Conservation (phyloP, 768 basidiomycete species). For the Tephrocybe sp. region DNA sequence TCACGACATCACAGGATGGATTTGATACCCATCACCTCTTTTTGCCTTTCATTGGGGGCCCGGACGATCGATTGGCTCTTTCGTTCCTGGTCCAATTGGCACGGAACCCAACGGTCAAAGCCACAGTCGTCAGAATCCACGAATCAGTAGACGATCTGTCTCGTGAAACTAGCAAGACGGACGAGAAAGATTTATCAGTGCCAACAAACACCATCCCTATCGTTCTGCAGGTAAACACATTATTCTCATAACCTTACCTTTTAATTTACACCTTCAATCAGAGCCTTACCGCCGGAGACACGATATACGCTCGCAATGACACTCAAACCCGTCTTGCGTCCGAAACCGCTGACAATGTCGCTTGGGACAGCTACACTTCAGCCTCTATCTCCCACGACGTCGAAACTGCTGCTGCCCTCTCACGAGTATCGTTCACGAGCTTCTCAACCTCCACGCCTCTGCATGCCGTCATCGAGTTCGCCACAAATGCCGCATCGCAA, state of each 20-base stretch:
- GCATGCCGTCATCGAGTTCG: constrained; percentile 50
- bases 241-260: neutral
- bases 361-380: constrained; percentile 69
- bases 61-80: constrained; percentile 88
- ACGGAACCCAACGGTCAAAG: constrained; percentile 57
- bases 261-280: constrained; percentile 19
- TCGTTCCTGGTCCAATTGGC: constrained; percentile 80
- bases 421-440: constrained; percentile 58
- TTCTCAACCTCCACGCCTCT: constrained; percentile 54
- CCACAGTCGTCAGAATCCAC: constrained; percentile 75
- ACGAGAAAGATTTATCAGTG: constrained; percentile 15
- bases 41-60: constrained; percentile 91
- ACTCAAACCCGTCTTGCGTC: constrained; percentile 73
- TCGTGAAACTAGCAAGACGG: constrained; percentile 29
- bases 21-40: constrained; percentile 59
- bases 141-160: constrained; percentile 40
- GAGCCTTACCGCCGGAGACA: constrained; percentile 61
- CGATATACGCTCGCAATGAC: constrained; percentile 66
- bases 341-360: constrained; percentile 78
- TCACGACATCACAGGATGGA: constrained; percentile 27
- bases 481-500: constrained; percentile 25
- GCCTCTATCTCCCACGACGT: constrained; percentile 25
- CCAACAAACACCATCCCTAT: constrained; percentile 11
- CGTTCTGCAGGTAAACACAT: constrained; percentile 33
- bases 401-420: constrained; percentile 35